phyloP scores from a whole-genome alignment of 1,284 basidiomycete species.

The Omphalotus olearius region DNA sequence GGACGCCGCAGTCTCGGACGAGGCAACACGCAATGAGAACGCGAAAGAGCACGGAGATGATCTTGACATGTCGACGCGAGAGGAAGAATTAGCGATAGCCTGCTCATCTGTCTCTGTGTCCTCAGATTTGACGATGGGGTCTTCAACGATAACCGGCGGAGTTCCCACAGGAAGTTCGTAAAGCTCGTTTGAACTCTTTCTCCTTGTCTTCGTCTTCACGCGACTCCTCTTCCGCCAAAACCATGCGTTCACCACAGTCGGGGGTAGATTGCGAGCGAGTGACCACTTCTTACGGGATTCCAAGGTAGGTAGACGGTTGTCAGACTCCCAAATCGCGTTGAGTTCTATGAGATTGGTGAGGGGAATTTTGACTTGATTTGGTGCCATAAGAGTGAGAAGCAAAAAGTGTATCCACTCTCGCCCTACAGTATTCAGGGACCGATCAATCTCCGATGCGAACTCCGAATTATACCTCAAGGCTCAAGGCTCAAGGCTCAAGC shows the following conservation, averaged over 20 bases:
- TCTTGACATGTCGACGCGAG: neutral
- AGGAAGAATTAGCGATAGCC: neutral
- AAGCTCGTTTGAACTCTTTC: neutral
- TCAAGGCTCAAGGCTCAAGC: too few species aligned
- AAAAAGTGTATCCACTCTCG: too few species aligned
- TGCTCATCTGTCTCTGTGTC: neutral
- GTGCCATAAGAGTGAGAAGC: too few species aligned
- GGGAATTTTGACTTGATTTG: neutral
- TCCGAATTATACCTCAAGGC: too few species aligned
- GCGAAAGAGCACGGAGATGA: neutral
- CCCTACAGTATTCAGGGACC: too few species aligned
- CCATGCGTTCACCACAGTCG: constrained; percentile 3
- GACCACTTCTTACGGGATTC: constrained; percentile 5
- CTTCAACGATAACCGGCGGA: neutral
- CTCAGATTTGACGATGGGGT: neutral
- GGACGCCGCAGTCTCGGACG: neutral
- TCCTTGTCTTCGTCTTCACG: neutral
- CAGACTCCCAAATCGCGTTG: constrained; percentile 4
- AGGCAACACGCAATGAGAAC: neutral
- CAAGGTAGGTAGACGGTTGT: constrained; percentile 5
- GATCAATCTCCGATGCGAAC: too few species aligned
- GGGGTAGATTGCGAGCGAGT: neutral
- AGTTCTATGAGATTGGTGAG: constrained; percentile 8
- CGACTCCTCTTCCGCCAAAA: constrained; percentile 1
- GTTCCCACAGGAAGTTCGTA: constrained; percentile 7